Evolutionary conservation across 2,329 filamentous ascomycete genomes (phyloP).

Genomic region (Xylariaceae sp.): DNA sequence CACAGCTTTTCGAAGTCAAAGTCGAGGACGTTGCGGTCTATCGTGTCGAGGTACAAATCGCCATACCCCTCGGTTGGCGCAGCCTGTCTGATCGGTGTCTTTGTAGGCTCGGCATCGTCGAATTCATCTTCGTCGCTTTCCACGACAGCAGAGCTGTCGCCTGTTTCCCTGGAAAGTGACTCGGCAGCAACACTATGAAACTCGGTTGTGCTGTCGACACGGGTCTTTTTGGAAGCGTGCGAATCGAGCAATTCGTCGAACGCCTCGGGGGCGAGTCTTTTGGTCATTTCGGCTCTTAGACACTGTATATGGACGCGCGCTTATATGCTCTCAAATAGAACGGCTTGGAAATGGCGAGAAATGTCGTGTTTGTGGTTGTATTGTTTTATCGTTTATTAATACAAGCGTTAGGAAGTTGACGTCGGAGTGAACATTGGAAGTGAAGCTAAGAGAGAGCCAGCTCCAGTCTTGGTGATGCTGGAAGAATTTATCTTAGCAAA

Average conservation of each 20-base stretch:
- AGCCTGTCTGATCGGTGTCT: constrained; percentile 59
- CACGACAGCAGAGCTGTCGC: constrained; percentile 31
- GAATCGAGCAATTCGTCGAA: constrained; percentile 55
- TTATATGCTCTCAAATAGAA: not conserved
- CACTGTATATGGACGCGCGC: not conserved
- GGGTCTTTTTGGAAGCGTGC: constrained; percentile 55
- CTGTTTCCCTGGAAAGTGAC: constrained; percentile 27
- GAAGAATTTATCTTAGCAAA: constrained; percentile 13
- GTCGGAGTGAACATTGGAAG: not conserved
- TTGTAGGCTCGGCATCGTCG: constrained; percentile 34
- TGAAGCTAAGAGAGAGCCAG: not conserved
- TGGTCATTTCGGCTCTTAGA: constrained; percentile 36
- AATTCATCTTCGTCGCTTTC: constrained; percentile 38
- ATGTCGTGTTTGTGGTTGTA: not conserved
- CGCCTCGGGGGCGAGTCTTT: constrained; percentile 56
- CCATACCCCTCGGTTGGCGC: constrained; percentile 84
- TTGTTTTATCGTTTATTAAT: not conserved
- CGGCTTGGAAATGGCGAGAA: not conserved
- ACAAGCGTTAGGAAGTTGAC: not conserved
- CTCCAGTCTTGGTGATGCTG: not conserved
- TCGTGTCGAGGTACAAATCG: constrained; percentile 96
- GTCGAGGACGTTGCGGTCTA: constrained; percentile 86
- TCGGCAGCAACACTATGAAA: constrained; percentile 31
- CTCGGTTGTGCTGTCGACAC: constrained; percentile 43
- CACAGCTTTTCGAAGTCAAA: constrained; percentile 99